Conservation (phyloP, 2,329 filamentous ascomycete genomes). For the Trichophyton benhamiae region DNA sequence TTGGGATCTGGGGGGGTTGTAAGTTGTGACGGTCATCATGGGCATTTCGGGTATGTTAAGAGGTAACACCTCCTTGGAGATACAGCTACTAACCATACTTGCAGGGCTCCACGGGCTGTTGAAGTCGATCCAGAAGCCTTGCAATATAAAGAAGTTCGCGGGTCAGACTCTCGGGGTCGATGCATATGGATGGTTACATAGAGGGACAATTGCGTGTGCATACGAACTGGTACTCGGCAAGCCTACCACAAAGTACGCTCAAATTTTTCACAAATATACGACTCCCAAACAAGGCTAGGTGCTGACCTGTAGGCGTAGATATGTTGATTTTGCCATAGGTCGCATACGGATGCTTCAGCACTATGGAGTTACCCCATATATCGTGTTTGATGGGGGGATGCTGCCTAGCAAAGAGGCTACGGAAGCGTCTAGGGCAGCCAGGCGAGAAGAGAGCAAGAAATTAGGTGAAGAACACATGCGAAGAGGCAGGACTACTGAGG, state of each 20-base stretch:
- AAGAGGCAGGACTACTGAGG: constrained; percentile 68
- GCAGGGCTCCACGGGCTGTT: constrained; percentile 76
- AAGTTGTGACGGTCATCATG: constrained; percentile 20
- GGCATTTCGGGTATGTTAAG: constrained; percentile 33
- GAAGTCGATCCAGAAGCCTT: constrained; percentile 89
- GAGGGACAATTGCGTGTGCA: constrained; percentile 79
- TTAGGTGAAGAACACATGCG: constrained; percentile 66
- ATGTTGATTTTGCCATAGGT: constrained; percentile 79
- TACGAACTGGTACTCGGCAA: constrained; percentile 80
- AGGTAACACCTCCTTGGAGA: not conserved
- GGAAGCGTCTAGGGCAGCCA: constrained; percentile 62
- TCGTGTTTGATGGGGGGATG: constrained; percentile 93
- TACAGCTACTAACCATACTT: constrained; percentile 4
- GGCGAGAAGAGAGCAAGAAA: constrained; percentile 63
- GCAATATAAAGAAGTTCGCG: constrained; percentile 70
- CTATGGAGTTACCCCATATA: constrained; percentile 84
- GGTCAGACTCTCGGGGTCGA: constrained; percentile 90
- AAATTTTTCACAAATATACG: not conserved
- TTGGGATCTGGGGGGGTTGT: constrained; percentile 5
- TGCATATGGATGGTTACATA: constrained; percentile 95
- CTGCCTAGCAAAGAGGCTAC: constrained; percentile 86
- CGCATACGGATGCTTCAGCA: constrained; percentile 88
- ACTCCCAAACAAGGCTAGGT: not conserved
- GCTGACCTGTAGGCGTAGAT: constrained; percentile 40
- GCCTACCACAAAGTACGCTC: constrained; percentile 67